These are phyloP conservation scores for Epichloe bromicola DNA, from an alignment of 2,329 filamentous ascomycete species.

Conservation along the genomic window DNA sequence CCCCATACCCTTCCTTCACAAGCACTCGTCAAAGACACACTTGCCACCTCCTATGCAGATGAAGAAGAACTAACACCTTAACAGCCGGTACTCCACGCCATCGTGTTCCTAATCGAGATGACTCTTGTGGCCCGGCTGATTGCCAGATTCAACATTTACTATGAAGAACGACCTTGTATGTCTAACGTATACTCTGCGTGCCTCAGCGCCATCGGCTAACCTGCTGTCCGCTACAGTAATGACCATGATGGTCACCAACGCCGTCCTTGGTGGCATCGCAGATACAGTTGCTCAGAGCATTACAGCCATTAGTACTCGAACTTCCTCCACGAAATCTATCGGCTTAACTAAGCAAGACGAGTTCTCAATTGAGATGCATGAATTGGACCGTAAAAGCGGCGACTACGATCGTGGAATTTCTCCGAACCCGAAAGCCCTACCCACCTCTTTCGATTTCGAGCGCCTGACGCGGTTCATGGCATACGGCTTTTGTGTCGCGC, in stretches of 20 bases:
- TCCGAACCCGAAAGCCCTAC: slow-evolving; percentile 45
- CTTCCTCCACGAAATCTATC: slow-evolving; percentile 46
- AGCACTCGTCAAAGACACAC: background rate
- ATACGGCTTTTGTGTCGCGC: slow-evolving; percentile 93
- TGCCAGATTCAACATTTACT: slow-evolving; percentile 86
- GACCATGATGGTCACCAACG: slow-evolving; percentile 98
- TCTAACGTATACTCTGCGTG: slow-evolving; percentile 1
- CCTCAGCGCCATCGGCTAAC: background rate
- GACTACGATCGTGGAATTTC: slow-evolving; percentile 53
- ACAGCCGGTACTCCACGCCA: slow-evolving; percentile 75
- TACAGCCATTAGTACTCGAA: slow-evolving; percentile 61
- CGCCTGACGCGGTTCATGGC: slow-evolving; percentile 90
- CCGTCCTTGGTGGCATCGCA: slow-evolving; percentile 86
- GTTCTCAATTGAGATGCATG: slow-evolving; percentile 76
- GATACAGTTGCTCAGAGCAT: slow-evolving; percentile 93
- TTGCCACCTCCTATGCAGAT: background rate
- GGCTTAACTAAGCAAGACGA: slow-evolving; percentile 52
- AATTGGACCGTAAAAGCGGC: slow-evolving; percentile 70
- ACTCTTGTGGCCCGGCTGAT: slow-evolving; percentile 69
- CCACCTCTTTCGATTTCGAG: slow-evolving; percentile 90
- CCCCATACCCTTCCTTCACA: background rate
- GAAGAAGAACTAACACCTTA: background rate
- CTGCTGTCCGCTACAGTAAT: slow-evolving; percentile 47
- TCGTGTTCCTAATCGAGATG: slow-evolving; percentile 83
- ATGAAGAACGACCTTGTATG: slow-evolving; percentile 74